These are phyloP conservation scores for Diaporthe humulicola DNA, from an alignment of 2,329 filamentous ascomycete species.

Conservation along the genomic window DNA sequence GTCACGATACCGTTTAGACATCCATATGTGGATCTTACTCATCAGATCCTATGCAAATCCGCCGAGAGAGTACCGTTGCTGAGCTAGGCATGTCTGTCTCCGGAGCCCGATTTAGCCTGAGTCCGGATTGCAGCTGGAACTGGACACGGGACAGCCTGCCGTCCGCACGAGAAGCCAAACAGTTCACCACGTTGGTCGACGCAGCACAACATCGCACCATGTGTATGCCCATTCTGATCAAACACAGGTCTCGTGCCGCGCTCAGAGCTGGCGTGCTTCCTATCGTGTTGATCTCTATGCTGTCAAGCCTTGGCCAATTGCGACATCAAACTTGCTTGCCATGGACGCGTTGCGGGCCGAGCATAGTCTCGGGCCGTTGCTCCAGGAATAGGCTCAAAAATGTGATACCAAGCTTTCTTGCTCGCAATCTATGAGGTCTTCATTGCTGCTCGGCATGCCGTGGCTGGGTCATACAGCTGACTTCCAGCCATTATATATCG, in stretches of 20 bases:
- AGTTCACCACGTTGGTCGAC: constrained; percentile 2
- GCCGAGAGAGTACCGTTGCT: constrained; percentile 1
- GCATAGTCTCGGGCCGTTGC: constrained; percentile 19
- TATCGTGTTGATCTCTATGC: not conserved
- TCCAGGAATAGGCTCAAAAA: constrained; percentile 7
- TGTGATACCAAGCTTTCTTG: not conserved
- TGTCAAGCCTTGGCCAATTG: not conserved
- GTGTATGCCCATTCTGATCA: not conserved
- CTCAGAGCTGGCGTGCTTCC: not conserved
- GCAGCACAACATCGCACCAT: not conserved
- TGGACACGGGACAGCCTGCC: constrained; percentile 20
- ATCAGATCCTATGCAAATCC: constrained; percentile 12
- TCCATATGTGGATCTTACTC: constrained; percentile 12
- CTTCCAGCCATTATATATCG: constrained; percentile 8
- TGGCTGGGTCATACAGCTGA: constrained; percentile 5
- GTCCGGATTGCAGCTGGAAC: constrained; percentile 17
- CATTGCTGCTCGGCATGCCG: not conserved
- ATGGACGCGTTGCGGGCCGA: constrained; percentile 8
- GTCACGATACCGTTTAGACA: not conserved
- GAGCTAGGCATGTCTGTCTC: constrained; percentile 30
- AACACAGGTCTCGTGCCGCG: not conserved
- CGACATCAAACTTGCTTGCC: not conserved
- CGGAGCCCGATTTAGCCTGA: constrained; percentile 25
- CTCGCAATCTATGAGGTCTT: not conserved
- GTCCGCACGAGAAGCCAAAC: not conserved